phyloP scores from a whole-genome alignment of 768 basidiomycete species.

The Pholiota microspora region DNA sequence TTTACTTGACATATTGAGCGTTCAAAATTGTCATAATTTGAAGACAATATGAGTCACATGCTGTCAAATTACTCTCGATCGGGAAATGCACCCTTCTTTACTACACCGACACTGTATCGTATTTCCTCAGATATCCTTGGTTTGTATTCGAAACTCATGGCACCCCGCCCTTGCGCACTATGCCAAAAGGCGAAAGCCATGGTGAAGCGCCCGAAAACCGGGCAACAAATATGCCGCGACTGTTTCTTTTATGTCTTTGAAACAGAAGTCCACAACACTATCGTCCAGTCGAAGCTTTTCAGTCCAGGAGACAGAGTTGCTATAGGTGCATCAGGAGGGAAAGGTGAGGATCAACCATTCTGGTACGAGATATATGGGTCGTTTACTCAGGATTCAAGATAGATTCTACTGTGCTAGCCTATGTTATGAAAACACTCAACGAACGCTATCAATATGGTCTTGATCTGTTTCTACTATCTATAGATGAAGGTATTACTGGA shows the following conservation, averaged over 20 bases:
- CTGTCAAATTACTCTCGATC: no score
- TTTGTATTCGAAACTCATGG: no score
- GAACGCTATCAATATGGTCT: constrained; percentile 92
- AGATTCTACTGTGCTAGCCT: constrained; percentile 98
- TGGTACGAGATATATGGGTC: constrained; percentile 14
- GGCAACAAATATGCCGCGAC: constrained; percentile 93
- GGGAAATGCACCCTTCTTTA: no score
- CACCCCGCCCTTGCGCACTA: constrained; percentile 76
- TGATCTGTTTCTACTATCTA: constrained; percentile 88
- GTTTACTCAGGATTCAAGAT: constrained; percentile 13
- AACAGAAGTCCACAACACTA: constrained; percentile 97
- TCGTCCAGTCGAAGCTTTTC: constrained; percentile 80
- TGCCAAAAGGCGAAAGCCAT: constrained; percentile 80
- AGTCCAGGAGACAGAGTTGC: constrained; percentile 89
- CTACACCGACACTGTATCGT: no score
- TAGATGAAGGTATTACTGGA: constrained; percentile 98
- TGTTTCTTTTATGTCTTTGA: constrained; percentile 98
- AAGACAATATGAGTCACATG: no score
- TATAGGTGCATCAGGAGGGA: constrained; percentile 97
- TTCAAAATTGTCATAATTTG: no score
- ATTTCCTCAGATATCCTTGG: no score
- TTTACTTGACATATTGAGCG: no score
- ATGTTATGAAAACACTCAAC: constrained; percentile 95
- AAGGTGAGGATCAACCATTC: constrained; percentile 55
- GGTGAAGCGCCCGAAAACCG: constrained; percentile 93